phyloP scores from a whole-genome alignment of 345 rosid species.

The Euphorbia peplus region DNA sequence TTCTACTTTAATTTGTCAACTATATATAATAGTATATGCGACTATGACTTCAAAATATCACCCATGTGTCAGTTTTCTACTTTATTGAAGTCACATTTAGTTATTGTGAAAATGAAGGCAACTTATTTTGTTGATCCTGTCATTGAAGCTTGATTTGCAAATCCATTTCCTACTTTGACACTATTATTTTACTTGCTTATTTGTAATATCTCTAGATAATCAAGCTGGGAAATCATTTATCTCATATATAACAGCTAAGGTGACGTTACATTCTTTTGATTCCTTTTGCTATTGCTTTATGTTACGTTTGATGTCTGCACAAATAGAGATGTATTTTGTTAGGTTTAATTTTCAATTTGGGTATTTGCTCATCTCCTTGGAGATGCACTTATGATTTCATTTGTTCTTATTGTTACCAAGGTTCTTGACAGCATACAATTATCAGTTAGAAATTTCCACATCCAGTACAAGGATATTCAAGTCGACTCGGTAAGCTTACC shows the following conservation, averaged over 20 bases:
- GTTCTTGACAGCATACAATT: slow-evolving; percentile 83
- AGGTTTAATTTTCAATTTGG: not conserved
- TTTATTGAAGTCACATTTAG: not conserved
- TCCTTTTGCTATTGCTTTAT: not conserved
- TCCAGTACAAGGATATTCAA: slow-evolving; percentile 51
- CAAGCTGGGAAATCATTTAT: slow-evolving; percentile 65
- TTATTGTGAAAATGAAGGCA: not conserved
- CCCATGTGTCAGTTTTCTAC: not conserved
- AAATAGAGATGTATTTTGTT: not conserved
- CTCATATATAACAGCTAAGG: slow-evolving; percentile 84
- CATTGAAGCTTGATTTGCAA: not conserved
- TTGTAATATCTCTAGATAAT: slow-evolving; percentile 52
- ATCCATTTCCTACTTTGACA: not conserved
- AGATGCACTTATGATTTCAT: not conserved
- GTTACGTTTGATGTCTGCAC: not conserved
- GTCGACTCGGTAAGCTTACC: slow-evolving; percentile 51
- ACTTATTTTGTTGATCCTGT: too few relatives aligned
- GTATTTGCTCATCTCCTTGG: not conserved
- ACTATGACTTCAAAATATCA: not conserved
- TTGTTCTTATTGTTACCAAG: slow-evolving; percentile 26
- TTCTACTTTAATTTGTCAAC: not conserved
- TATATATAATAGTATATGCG: not conserved
- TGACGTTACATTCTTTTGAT: slow-evolving; percentile 22
- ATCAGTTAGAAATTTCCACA: slow-evolving; percentile 72
- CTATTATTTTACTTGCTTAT: slow-evolving; percentile 3